Evolutionary conservation across 129 eudicot genomes (phyloP), one percentile per base, ranked within the genome.

Genomic region (Escallonia herrerae): DNA sequence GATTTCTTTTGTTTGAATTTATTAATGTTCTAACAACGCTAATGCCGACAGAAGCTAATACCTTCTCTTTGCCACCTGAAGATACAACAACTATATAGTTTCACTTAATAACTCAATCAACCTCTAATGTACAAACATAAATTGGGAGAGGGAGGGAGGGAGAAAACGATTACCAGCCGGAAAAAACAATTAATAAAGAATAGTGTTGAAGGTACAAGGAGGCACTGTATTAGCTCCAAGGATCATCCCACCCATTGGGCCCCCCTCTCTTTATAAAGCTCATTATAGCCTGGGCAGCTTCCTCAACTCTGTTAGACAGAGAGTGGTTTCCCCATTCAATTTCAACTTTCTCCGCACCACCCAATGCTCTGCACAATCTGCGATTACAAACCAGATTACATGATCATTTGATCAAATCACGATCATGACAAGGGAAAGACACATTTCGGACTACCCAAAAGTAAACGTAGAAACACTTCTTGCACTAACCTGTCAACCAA

Each of bases 301-400:
- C 99, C 13, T 72, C 85, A 11, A 68, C 80, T 80, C 99, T 79
- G 77, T 93, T 93, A 1, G 99, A 86, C 11, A 93, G 77, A 11
- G 96, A 81, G 73, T 88, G 99, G 85, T 80, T 89, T 66, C 99
- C 99, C 62, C 75, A 70, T 78, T 86, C 91, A 13, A 93, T 80
- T 78, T 93, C 99, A 48, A 82, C 91, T 65, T 88, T 91, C 83
- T 93, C 99, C 8, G 99, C 95, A 70, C 96, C 95, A 51, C 96
- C 99, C 79, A 93, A 51, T 59, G 96, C 99, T 70, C 70, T 86
- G 71, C 91, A 81, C 69, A 93, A 78, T 80, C 96, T 88, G 79
- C 68, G 80, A 22, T 7, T 40, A 40, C 7, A n/a, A 58, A 38
- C 46, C 40, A 10, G 12, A 63, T 40, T 3, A 8, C 49, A 5